Conservation (phyloP, 768 basidiomycete genomes). For the Asterophora lycoperdoides region DNA sequence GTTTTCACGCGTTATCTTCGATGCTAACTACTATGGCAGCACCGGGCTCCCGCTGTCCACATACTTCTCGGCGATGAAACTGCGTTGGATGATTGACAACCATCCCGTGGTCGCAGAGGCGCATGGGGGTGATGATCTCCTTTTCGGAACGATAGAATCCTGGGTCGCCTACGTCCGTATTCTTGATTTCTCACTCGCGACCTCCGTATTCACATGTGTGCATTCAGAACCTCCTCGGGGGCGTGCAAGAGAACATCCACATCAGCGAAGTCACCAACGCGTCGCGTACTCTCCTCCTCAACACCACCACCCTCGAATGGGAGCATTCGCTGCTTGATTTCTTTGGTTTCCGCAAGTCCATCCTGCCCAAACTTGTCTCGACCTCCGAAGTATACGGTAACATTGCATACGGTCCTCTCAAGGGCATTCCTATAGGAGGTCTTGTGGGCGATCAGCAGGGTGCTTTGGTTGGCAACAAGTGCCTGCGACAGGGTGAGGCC, state of each 20-base stretch:
- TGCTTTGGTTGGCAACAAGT: conserved; percentile 95
- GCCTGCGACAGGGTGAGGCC: conserved; percentile 83
- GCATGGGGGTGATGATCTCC: conserved; percentile 73
- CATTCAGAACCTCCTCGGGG: conserved; percentile 76
- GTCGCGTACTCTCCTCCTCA: conserved; percentile 90
- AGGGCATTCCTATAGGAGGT: conserved; percentile 83
- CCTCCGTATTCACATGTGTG: conserved; percentile 8
- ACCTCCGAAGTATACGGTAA: conserved; percentile 91
- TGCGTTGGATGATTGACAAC: conserved; percentile 96
- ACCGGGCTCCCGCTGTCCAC: conserved; percentile 95
- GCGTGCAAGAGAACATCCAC: conserved; percentile 64
- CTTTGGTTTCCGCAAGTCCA: conserved; percentile 73
- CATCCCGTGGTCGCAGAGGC: conserved; percentile 70
- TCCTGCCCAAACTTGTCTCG: conserved; percentile 84
- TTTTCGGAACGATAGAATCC: conserved; percentile 95
- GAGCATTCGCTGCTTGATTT: conserved; percentile 79
- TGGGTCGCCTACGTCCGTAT: conserved; percentile 82
- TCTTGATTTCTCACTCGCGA: neutral
- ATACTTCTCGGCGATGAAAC: conserved; percentile 96
- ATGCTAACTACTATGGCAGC: conserved; percentile 33
- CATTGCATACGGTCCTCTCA: conserved; percentile 60
- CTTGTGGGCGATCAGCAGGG: conserved; percentile 99
- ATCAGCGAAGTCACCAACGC: conserved; percentile 95
- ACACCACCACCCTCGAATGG: conserved; percentile 79
- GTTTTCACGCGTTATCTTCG: neutral